Evolutionary conservation across 164 flowering plant genomes (phyloP).

Genomic region (Cinnamomum chago): DNA sequence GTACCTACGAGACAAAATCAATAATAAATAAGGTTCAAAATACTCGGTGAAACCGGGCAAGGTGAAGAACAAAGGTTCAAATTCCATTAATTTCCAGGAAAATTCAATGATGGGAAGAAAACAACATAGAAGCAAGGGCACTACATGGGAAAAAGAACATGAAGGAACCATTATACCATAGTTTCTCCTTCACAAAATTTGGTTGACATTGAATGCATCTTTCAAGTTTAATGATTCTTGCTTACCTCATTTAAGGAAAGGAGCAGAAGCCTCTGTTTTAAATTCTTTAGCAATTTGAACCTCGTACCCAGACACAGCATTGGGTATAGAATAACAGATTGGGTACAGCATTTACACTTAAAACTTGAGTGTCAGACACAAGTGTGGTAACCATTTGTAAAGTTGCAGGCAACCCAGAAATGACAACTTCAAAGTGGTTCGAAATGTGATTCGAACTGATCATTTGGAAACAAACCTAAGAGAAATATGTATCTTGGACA

Average conservation of each 20-base stretch:
- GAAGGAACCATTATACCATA: not conserved
- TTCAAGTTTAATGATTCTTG: not conserved
- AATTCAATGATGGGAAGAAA: not conserved
- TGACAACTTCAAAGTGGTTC: not conserved
- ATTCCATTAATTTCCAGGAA: not conserved
- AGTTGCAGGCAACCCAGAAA: not conserved
- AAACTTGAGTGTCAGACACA: not conserved
- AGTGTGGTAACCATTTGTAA: not conserved
- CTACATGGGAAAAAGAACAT: not conserved
- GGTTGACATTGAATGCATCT: not conserved
- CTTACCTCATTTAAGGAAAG: not conserved
- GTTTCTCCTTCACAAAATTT: not conserved
- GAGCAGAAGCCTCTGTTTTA: not conserved
- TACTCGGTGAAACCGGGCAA: not conserved
- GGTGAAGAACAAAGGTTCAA: not conserved
- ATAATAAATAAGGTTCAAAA: not conserved
- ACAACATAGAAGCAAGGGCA: not conserved
- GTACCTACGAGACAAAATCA: constrained; percentile 51
- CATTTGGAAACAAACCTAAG: not conserved
- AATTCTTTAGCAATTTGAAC: not conserved
- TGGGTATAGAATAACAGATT: not conserved
- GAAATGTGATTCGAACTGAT: not conserved
- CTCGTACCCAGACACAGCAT: not conserved
- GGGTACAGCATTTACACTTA: not conserved
- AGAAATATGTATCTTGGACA: not conserved